phyloP scores from a whole-genome alignment of 2,329 filamentous ascomycete genomes.

The Fusarium napiforme region DNA sequence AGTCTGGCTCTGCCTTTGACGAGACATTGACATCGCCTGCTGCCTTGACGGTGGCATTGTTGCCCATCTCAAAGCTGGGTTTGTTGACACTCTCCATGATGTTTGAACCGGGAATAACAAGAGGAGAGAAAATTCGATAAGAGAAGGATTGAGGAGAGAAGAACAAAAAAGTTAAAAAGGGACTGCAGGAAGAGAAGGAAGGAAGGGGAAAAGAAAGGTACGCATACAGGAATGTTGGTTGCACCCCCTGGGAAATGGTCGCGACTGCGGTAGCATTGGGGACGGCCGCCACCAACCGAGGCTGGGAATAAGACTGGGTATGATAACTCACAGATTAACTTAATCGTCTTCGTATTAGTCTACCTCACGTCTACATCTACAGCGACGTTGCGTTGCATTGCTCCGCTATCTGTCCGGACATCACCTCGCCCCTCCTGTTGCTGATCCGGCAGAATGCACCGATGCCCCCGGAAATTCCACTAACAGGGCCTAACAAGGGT shows the following conservation, averaged over 20 bases:
- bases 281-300: slow-evolving; percentile 18
- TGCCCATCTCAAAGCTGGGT: slow-evolving; percentile 42
- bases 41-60: slow-evolving; percentile 27
- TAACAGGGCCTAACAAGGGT: background rate
- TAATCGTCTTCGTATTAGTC: background rate
- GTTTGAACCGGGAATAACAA: background rate
- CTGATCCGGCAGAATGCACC: slow-evolving; percentile 24
- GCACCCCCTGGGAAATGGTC: background rate
- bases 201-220: too few species aligned
- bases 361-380: background rate
- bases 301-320: background rate
- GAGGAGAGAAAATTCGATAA: background rate
- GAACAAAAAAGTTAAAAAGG: background rate
- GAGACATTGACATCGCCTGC: slow-evolving; percentile 11
- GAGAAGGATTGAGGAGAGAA: background rate
- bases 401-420: background rate
- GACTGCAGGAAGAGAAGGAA: background rate
- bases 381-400: background rate
- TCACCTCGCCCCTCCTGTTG: background rate
- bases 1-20: slow-evolving; percentile 32
- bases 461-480: background rate
- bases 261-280: background rate
- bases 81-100: slow-evolving; percentile 37
- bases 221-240: too few species aligned
- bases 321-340: background rate